These are phyloP conservation scores for Ananas comosus DNA, from an alignment of 176 grass and related monocot species.

Conservation along the genomic window DNA sequence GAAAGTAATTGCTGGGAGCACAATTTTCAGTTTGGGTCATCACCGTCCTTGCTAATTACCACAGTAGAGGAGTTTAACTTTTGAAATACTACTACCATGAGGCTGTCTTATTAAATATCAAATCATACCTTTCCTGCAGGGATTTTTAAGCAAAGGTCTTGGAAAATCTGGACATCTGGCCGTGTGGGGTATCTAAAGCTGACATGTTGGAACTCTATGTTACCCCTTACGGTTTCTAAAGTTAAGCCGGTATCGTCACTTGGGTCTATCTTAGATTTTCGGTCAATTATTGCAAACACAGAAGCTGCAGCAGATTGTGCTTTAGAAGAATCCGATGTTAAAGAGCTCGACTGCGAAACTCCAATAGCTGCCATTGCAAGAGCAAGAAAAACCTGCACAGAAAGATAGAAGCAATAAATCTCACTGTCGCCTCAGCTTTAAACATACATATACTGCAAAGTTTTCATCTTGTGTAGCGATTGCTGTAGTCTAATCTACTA, in stretches of 20 bases:
- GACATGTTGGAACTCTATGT: slow-evolving; percentile 75
- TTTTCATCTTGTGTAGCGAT: too few relatives aligned
- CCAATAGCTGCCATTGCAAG: slow-evolving; percentile 96
- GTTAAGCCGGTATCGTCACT: slow-evolving; percentile 60
- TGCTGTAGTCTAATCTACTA: too few relatives aligned
- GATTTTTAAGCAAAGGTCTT: slow-evolving; percentile 79
- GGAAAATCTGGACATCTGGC: slow-evolving; percentile 92
- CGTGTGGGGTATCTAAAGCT: slow-evolving; percentile 88
- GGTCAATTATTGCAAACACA: slow-evolving; percentile 82
- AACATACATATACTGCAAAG: too few relatives aligned
- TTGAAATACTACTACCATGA: background rate
- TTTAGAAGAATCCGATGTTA: slow-evolving; percentile 87
- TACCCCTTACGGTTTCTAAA: slow-evolving; percentile 51
- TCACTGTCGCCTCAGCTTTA: too few relatives aligned
- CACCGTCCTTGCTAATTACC: background rate
- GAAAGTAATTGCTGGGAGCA: background rate
- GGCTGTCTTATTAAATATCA: background rate
- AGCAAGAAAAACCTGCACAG: slow-evolving; percentile 79
- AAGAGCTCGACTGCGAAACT: slow-evolving; percentile 85
- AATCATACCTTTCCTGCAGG: slow-evolving; percentile 62
- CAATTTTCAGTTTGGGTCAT: background rate
- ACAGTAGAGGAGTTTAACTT: background rate
- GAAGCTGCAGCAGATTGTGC: slow-evolving; percentile 75
- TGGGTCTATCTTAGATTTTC: slow-evolving; percentile 86
- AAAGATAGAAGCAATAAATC: background rate